Conservation (phyloP, 1,139 yeast species). For the Protomyces pachydermus region DNA sequence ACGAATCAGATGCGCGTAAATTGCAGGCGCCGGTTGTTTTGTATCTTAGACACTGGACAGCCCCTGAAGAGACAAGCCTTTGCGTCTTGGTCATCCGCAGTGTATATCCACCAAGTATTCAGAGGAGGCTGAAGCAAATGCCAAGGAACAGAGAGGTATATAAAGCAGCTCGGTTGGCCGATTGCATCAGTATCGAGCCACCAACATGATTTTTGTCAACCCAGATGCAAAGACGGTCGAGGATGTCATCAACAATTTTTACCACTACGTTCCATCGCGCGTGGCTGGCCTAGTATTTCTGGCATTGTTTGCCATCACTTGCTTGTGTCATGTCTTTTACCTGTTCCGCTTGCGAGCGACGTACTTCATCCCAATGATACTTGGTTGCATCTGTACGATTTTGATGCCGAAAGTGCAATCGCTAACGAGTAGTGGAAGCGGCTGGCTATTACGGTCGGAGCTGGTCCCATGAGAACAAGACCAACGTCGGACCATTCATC, state of each 20-base stretch:
- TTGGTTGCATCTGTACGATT: not conserved
- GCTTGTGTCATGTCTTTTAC: not conserved
- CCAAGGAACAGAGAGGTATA: not conserved
- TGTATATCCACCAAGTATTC: not conserved
- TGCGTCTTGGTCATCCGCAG: not conserved
- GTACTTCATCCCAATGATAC: not conserved
- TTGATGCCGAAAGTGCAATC: not conserved
- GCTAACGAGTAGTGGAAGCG: conserved; percentile 2
- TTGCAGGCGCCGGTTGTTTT: not conserved
- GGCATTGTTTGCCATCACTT: not conserved
- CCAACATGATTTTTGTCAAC: not conserved
- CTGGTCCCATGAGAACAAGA: conserved; percentile 1
- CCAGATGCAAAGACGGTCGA: not conserved
- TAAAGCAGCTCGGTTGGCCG: not conserved
- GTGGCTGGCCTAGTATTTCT: not conserved
- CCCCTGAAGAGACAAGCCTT: not conserved
- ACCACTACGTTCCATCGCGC: not conserved
- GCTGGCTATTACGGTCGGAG: not conserved
- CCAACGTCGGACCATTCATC: not conserved
- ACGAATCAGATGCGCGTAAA: not conserved
- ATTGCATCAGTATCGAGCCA: not conserved
- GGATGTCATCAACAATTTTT: not conserved
- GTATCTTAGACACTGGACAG: not conserved
- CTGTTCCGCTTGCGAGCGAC: conserved; percentile 2
- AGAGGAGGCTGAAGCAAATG: not conserved